phyloP scores from a whole-genome alignment of 2,329 filamentous ascomycete species.

The Zasmidium cellare region DNA sequence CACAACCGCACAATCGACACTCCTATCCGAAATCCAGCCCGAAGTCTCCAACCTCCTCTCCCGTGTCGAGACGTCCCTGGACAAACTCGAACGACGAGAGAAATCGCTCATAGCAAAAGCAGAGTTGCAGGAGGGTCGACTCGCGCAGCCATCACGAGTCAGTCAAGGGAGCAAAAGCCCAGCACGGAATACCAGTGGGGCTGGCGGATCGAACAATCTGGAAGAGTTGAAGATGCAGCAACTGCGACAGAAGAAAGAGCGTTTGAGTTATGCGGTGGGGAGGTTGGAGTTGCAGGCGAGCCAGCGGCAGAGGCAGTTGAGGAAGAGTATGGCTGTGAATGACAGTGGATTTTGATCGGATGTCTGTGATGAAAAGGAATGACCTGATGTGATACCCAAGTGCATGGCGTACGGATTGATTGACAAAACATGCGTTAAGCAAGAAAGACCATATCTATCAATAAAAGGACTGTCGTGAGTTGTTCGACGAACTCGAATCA shows the following conservation, averaged over 20 bases:
- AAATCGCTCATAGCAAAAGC: slow-evolving; percentile 79
- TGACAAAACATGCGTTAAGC: too few species aligned
- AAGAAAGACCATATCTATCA: too few species aligned
- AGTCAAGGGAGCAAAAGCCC: slow-evolving; percentile 26
- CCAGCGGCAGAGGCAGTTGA: slow-evolving; percentile 70
- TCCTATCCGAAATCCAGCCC: slow-evolving; percentile 87
- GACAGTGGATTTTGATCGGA: neutral
- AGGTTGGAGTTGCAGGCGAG: slow-evolving; percentile 81
- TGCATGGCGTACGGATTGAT: too few species aligned
- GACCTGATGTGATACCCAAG: too few species aligned
- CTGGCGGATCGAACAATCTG: slow-evolving; percentile 43
- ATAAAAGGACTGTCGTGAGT: too few species aligned
- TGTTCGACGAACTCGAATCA: too few species aligned
- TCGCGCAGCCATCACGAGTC: slow-evolving; percentile 40
- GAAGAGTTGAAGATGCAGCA: slow-evolving; percentile 63
- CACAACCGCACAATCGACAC: slow-evolving; percentile 75
- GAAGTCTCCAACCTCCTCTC: slow-evolving; percentile 77
- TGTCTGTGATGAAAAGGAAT: neutral
- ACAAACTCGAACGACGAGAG: slow-evolving; percentile 79
- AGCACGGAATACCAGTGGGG: slow-evolving; percentile 16
- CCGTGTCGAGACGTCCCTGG: slow-evolving; percentile 79
- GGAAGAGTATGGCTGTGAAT: slow-evolving; percentile 65
- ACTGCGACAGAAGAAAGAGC: slow-evolving; percentile 77
- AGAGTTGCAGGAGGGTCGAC: slow-evolving; percentile 76
- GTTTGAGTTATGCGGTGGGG: slow-evolving; percentile 82